Percentiles rank a stretch among this genome's conserved stretches.
Conservation (phyloP, 1,284 basidiomycete species). For the Leucoagaricus sp. region DNA sequence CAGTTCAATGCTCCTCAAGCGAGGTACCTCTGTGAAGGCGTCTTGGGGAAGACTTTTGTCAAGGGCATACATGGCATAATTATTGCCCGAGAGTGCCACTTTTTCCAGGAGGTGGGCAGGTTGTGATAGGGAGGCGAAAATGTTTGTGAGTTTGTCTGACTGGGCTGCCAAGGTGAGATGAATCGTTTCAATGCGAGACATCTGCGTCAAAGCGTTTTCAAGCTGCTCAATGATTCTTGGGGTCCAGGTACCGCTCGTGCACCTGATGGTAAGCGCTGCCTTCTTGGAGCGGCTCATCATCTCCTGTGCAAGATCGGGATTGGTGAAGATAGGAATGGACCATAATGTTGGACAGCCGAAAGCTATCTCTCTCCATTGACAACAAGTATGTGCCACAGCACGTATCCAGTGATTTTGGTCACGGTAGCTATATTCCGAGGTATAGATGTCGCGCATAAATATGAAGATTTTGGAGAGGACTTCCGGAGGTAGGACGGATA, state of each 20-base stretch:
- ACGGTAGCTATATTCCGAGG: not conserved
- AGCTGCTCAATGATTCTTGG: conserved; percentile 4
- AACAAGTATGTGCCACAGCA: conserved; percentile 10
- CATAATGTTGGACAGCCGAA: conserved; percentile 13
- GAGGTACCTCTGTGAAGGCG: conserved; percentile 3
- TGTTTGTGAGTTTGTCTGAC: not conserved
- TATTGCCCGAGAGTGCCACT: not conserved
- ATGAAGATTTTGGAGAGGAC: conserved; percentile 25
- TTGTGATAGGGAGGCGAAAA: not conserved
- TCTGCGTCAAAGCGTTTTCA: not conserved
- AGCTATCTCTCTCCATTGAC: conserved; percentile 17
- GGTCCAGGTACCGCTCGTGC: conserved; percentile 5
- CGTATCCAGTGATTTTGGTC: conserved; percentile 5
- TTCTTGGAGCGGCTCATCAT: conserved; percentile 38
- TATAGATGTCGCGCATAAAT: conserved; percentile 17
- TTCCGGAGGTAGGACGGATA: conserved; percentile 30
- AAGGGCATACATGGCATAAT: not conserved
- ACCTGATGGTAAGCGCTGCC: conserved; percentile 28
- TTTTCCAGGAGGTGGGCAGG: conserved; percentile 7
- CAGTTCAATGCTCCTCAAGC: conserved; percentile 2
- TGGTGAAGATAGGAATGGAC: conserved; percentile 25
- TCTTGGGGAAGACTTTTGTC: not conserved
- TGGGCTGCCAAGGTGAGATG: not conserved
- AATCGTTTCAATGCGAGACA: conserved; percentile 5
- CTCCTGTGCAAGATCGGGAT: conserved; percentile 30